Evolutionary conservation across 2,329 filamentous ascomycete species (phyloP), one percentile per base, ranked within the genome.

Genomic region (Sporothrix protearum): DNA sequence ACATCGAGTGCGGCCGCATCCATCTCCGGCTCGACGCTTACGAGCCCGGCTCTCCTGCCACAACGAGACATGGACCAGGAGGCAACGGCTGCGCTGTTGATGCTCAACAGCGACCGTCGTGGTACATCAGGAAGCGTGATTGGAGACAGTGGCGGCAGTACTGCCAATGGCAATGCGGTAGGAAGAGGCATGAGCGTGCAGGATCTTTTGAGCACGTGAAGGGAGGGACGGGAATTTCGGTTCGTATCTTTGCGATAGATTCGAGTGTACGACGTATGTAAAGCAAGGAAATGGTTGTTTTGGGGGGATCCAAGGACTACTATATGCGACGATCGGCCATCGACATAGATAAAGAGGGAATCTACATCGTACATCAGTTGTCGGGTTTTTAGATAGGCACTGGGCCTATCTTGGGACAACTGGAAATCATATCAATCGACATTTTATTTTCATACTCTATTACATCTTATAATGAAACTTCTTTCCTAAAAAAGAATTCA

Each of bases 31-130:
- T 90, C 85, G 66, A 82, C 86, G 0, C 78, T 89, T 72, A 88
- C 89, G 6, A 89, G 87, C 73, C 88, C 88, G 1, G 84, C 84
- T 8, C 78, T 90, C 59, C 77, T 81, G 25, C 87, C 88, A 0
- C 85, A 87, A 76, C 82, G 82, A 47, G 87, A 89, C 67, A 77
- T 87, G 4, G 89, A 92, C 74, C 90, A 94, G 73, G 93, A 96
- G 79, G 94, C 93, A 0, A 96, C 93, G 8, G 91, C 93, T 14
- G 94, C 94, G 2, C 80, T 97, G 76, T 81, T 97, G 79, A 97
- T 97, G 94, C 83, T 97, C 72, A 96, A 94, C 75, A 89, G 85
- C 70, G 93, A 96, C 78, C 87, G 92, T 53, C 85, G 92, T 47
- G 73, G 74, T 3, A 69, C 63, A 16, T 53, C 57, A 0, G 68